Conservation (phyloP, 2,329 filamentous ascomycete species). For the Fusarium domesticum region DNA sequence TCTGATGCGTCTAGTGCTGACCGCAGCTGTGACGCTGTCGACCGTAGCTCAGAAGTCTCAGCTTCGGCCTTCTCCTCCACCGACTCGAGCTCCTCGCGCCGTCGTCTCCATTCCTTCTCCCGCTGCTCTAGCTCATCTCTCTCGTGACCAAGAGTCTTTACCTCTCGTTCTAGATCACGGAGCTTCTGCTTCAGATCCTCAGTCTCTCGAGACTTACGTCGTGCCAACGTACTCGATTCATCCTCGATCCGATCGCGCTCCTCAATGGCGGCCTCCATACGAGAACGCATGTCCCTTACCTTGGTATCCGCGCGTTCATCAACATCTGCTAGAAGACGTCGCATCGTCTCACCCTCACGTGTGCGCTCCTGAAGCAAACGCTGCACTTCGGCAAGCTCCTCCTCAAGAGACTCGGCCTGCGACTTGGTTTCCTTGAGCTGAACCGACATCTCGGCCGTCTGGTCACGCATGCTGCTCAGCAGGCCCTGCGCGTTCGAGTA, state of each 20-base stretch:
- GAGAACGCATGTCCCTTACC: conserved; percentile 82
- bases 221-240: conserved; percentile 73
- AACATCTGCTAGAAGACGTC: conserved; percentile 79
- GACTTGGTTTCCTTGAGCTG: conserved; percentile 88
- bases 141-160: conserved; percentile 68
- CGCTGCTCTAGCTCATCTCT: conserved; percentile 73
- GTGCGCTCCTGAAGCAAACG: conserved; percentile 82
- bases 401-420: conserved; percentile 81
- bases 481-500: conserved; percentile 81
- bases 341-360: conserved; percentile 92
- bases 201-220: conserved; percentile 74
- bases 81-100: conserved; percentile 73
- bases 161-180: conserved; percentile 75
- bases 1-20: conserved; percentile 85
- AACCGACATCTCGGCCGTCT: conserved; percentile 80
- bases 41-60: conserved; percentile 72
- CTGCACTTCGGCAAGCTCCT: conserved; percentile 87
- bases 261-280: conserved; percentile 86
- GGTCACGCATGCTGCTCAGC: conserved; percentile 89
- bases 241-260: conserved; percentile 92
- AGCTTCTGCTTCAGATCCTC: conserved; percentile 80
- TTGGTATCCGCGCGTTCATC: conserved; percentile 78
- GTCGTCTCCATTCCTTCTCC: conserved; percentile 70
- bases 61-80: conserved; percentile 64
- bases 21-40: conserved; percentile 73